These are phyloP conservation scores for Niebla homalea DNA, from an alignment of 495 filamentous ascomycete species.

Conservation along the genomic window DNA sequence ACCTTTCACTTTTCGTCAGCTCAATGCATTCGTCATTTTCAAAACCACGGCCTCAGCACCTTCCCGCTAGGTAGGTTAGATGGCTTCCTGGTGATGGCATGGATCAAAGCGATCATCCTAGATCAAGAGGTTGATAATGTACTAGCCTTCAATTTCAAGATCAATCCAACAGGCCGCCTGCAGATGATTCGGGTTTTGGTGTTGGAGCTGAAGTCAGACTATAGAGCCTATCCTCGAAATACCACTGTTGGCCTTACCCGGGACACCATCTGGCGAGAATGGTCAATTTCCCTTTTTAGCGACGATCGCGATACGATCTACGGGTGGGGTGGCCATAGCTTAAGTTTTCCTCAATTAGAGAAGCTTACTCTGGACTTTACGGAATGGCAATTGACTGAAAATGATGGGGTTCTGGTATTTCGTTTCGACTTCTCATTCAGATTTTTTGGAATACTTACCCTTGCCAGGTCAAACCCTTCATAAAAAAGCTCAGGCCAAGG, in stretches of 20 bases:
- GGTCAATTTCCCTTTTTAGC: slow-evolving; percentile 11
- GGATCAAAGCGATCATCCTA: background rate
- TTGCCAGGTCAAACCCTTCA: slow-evolving; percentile 12
- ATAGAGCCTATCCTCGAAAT: background rate
- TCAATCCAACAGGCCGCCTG: slow-evolving; percentile 7
- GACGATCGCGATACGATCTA: slow-evolving; percentile 9
- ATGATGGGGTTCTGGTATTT: slow-evolving; percentile 9
- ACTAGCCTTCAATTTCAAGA: slow-evolving; percentile 11
- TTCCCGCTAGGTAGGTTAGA: slow-evolving; percentile 8
- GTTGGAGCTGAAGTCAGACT: slow-evolving; percentile 10
- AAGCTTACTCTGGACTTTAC: slow-evolving; percentile 12
- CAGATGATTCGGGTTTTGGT: slow-evolving; percentile 9
- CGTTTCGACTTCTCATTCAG: too few relatives aligned
- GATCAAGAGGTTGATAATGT: background rate
- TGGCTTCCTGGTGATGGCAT: background rate
- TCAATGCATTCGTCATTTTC: slow-evolving; percentile 10
- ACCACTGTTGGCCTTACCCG: slow-evolving; percentile 1
- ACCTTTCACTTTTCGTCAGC: slow-evolving; percentile 12
- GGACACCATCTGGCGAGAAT: slow-evolving; percentile 12
- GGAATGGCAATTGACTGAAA: slow-evolving; percentile 11
- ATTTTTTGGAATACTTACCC: background rate
- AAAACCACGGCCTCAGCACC: slow-evolving; percentile 8
- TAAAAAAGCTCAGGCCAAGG: slow-evolving; percentile 10
- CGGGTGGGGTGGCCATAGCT: slow-evolving; percentile 3
- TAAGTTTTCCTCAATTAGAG: slow-evolving; percentile 10